These are phyloP conservation scores for Eucalyptus polybractea DNA, from an alignment of 345 rosid genomes.

Conservation along the genomic window DNA sequence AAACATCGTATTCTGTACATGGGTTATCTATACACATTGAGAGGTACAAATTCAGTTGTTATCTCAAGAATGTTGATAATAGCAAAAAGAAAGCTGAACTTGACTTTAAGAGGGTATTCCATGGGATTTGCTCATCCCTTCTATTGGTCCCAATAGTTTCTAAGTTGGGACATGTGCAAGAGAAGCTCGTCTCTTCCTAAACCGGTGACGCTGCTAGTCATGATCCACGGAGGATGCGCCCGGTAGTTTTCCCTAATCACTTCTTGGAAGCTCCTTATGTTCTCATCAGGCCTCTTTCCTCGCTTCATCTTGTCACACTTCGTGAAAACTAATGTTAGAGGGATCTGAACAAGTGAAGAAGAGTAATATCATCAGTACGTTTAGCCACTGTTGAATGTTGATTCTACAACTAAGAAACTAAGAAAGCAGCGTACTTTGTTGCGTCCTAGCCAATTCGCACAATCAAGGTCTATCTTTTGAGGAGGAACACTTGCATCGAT, in stretches of 20 bases:
- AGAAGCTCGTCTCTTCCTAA: conserved; percentile 92
- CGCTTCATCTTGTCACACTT: conserved; percentile 84
- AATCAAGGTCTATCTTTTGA: conserved; percentile 87
- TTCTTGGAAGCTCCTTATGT: conserved; percentile 61
- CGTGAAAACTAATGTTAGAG: conserved; percentile 78
- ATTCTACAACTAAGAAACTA: neutral
- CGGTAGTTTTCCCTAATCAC: conserved; percentile 44
- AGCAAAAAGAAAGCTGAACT: neutral
- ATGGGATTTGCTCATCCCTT: neutral
- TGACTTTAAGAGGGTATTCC: neutral
- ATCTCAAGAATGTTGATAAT: neutral
- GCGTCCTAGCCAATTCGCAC: conserved; percentile 94
- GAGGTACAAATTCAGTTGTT: neutral
- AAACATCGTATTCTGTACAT: neutral
- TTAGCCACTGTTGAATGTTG: neutral
- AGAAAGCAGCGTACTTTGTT: conserved; percentile 39
- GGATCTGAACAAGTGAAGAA: conserved; percentile 31
- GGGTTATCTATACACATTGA: neutral
- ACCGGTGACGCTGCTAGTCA: conserved; percentile 84
- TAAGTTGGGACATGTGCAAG: conserved; percentile 72
- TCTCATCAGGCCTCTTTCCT: conserved; percentile 79
- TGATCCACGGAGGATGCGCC: conserved; percentile 79
- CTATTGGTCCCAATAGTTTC: conserved; percentile 31
- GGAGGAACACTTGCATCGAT: conserved; percentile 90
- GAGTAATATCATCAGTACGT: neutral